These are phyloP conservation scores for Aspergillus amoenus DNA, from an alignment of 2,329 filamentous ascomycete genomes.

Conservation along the genomic window DNA sequence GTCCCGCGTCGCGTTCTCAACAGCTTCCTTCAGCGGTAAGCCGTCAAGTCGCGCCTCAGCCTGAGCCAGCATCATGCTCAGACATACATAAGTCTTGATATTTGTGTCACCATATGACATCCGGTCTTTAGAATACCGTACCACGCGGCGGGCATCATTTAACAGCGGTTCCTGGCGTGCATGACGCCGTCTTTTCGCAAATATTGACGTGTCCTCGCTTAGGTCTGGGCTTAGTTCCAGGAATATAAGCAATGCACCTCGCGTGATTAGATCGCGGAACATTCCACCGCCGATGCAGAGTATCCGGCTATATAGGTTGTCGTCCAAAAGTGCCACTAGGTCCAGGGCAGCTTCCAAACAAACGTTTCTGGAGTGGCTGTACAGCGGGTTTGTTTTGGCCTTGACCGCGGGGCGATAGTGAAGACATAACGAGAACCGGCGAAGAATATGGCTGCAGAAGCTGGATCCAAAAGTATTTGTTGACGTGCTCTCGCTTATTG, in stretches of 20 bases:
- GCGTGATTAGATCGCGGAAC: slow-evolving; percentile 29
- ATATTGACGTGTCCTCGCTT: slow-evolving; percentile 12
- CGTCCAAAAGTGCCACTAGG: slow-evolving; percentile 25
- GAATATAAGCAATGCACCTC: slow-evolving; percentile 21
- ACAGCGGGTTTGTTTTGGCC: slow-evolving; percentile 23
- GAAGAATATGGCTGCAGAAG: slow-evolving; percentile 20
- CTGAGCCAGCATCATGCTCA: slow-evolving; percentile 27
- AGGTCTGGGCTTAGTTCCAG: slow-evolving; percentile 17
- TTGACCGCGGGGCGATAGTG: slow-evolving; percentile 26
- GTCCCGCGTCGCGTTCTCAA: not conserved
- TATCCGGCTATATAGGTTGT: slow-evolving; percentile 24
- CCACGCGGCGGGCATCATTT: slow-evolving; percentile 19
- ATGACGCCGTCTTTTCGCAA: slow-evolving; percentile 11
- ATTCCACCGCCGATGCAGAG: slow-evolving; percentile 28
- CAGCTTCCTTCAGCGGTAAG: not conserved
- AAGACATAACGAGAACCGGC: slow-evolving; percentile 22
- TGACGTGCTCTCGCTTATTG: not conserved
- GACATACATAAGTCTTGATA: slow-evolving; percentile 30
- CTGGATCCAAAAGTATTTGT: slow-evolving; percentile 14
- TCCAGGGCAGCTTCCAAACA: slow-evolving; percentile 28
- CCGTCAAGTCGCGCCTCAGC: slow-evolving; percentile 18
- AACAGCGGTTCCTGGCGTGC: slow-evolving; percentile 15
- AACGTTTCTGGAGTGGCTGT: slow-evolving; percentile 25
- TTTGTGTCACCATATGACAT: slow-evolving; percentile 33
- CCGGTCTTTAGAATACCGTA: slow-evolving; percentile 24